phyloP scores from a whole-genome alignment of 441 rosid genomes.

The Corymbia citriodora region DNA sequence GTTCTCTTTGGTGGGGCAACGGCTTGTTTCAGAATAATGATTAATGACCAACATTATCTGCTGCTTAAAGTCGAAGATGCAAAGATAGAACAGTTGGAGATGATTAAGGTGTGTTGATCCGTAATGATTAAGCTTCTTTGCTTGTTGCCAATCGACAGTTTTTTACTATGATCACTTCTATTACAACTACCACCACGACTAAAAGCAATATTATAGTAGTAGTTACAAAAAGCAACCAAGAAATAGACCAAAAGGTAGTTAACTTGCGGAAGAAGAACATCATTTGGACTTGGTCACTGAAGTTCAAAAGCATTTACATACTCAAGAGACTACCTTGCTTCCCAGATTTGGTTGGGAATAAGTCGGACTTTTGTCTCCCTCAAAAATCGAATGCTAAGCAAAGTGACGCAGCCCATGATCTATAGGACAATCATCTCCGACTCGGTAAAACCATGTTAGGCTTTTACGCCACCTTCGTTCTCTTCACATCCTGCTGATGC shows the following conservation, averaged over 20 bases:
- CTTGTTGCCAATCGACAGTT: background rate
- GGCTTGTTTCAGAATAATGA: background rate
- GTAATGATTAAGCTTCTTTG: background rate
- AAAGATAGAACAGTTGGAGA: background rate
- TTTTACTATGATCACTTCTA: background rate
- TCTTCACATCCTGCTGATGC: background rate
- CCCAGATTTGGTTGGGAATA: background rate
- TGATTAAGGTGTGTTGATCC: background rate
- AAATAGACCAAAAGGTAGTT: background rate
- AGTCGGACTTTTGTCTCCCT: background rate
- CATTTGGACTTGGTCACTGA: background rate
- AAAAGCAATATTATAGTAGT: background rate
- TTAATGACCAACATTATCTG: background rate
- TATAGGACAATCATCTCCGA: background rate
- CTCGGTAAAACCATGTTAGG: background rate
- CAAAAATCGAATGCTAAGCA: background rate
- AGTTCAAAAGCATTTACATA: background rate
- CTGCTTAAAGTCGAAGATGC: background rate
- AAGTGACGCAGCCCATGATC: background rate
- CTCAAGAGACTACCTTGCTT: background rate
- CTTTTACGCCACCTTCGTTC: background rate
- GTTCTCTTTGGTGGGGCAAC: background rate
- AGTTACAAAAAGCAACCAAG: background rate
- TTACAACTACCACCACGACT: background rate
- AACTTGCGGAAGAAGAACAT: conserved; percentile 1